These are phyloP conservation scores for Lipomyces spencermartinsiae DNA, from an alignment of 805 yeast species.

Conservation along the genomic window DNA sequence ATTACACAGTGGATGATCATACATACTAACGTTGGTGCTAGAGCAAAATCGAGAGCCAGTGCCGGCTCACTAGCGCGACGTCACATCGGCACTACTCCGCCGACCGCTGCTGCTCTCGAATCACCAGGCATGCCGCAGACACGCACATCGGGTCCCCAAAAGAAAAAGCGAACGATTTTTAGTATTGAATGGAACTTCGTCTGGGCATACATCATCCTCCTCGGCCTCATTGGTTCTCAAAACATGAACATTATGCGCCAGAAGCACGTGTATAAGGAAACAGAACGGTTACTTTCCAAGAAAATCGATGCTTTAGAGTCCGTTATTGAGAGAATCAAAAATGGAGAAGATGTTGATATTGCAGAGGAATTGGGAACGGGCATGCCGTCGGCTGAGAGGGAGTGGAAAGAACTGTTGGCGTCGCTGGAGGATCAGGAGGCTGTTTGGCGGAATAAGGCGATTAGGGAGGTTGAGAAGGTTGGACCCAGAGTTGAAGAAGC, in stretches of 20 bases:
- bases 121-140: neutral
- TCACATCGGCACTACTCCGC: neutral
- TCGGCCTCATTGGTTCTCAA: slow-evolving; percentile 33
- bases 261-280: slow-evolving; percentile 22
- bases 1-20: neutral
- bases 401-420: slow-evolving; percentile 27
- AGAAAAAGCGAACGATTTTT: neutral
- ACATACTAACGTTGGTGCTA: neutral
- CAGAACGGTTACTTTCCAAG: slow-evolving; percentile 15
- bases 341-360: slow-evolving; percentile 25
- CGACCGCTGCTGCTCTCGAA: neutral
- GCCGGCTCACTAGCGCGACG: neutral
- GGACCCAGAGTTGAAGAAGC: neutral
- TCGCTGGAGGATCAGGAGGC: slow-evolving; percentile 29
- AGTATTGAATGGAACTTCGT: slow-evolving; percentile 28
- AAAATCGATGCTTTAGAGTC: slow-evolving; percentile 24
- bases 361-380: slow-evolving; percentile 35
- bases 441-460: slow-evolving; percentile 3
- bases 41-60: neutral
- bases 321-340: slow-evolving; percentile 20
- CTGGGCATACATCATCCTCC: slow-evolving; percentile 29
- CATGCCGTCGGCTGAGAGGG: slow-evolving; percentile 26
- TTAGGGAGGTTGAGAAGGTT: slow-evolving; percentile 6
- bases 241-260: slow-evolving; percentile 35
- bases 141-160: neutral